These are phyloP conservation scores for Ascochyta koolunga DNA, from an alignment of 2,329 filamentous ascomycete genomes.

Conservation along the genomic window DNA sequence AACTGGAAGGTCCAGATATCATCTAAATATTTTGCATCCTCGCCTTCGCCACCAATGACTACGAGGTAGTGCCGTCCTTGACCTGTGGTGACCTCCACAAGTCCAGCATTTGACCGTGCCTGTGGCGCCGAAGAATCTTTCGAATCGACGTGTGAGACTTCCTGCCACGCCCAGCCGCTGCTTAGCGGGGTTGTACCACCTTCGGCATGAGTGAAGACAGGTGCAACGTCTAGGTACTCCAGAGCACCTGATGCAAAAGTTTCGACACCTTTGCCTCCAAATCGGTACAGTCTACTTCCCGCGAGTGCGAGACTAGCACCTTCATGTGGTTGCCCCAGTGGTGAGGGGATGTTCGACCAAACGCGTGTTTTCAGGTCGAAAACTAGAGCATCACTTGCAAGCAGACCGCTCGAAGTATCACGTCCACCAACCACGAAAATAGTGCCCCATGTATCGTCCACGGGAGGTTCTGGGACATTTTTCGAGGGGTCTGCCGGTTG, in stretches of 20 bases:
- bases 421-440: constrained; percentile 59
- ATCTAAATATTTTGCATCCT: constrained; percentile 34
- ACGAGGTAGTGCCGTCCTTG: constrained; percentile 60
- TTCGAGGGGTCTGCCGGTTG: constrained; percentile 50
- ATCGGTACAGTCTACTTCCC: constrained; percentile 55
- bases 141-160: constrained; percentile 27
- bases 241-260: constrained; percentile 28
- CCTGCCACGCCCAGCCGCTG: constrained; percentile 43
- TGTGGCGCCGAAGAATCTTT: constrained; percentile 41
- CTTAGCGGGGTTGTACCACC: constrained; percentile 43
- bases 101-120: constrained; percentile 51
- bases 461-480: constrained; percentile 50
- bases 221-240: constrained; percentile 42
- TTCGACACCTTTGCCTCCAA: constrained; percentile 46
- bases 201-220: constrained; percentile 45
- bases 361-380: constrained; percentile 57
- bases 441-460: constrained; percentile 54
- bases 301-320: constrained; percentile 54
- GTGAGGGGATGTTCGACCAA: constrained; percentile 58
- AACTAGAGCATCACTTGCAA: constrained; percentile 56
- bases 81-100: constrained; percentile 58
- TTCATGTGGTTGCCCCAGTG: constrained; percentile 46
- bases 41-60: constrained; percentile 55
- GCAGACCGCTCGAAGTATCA: constrained; percentile 23
- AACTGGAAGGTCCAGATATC: constrained; percentile 63